These are phyloP conservation scores for Aspergillus arachidicola DNA, from an alignment of 2,329 filamentous ascomycete genomes.

Conservation along the genomic window DNA sequence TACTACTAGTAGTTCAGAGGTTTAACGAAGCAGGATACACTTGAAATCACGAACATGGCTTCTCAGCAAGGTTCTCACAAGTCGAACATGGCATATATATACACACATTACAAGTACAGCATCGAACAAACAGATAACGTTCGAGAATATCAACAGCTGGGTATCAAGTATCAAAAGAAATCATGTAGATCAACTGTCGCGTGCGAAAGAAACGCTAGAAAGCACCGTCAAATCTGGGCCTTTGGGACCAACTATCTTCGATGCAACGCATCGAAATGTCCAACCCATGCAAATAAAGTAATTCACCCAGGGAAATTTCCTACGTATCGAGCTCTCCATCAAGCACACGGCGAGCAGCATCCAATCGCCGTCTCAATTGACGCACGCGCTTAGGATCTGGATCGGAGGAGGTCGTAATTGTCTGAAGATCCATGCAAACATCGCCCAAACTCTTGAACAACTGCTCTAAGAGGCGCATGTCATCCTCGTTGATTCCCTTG, in stretches of 20 bases:
- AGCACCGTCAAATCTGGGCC: constrained; percentile 2
- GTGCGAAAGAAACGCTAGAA: neutral
- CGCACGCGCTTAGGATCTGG: constrained; percentile 58
- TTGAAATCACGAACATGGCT: neutral
- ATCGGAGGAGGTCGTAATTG: constrained; percentile 54
- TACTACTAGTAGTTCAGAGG: neutral
- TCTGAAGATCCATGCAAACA: constrained; percentile 55
- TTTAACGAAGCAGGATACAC: neutral
- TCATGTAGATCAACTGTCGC: constrained; percentile 2
- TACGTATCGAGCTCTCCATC: constrained; percentile 62
- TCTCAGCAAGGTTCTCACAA: neutral
- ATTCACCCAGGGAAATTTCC: constrained; percentile 1
- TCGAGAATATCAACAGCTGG: constrained; percentile 14
- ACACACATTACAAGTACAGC: neutral
- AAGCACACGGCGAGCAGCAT: constrained; percentile 71
- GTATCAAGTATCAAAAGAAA: constrained; percentile 16
- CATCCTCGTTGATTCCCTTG: constrained; percentile 52
- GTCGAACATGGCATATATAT: constrained; percentile 1
- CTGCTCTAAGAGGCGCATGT: constrained; percentile 59
- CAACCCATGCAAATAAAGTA: constrained; percentile 4
- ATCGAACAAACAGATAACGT: constrained; percentile 1
- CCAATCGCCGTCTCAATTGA: constrained; percentile 70
- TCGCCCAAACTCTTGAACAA: constrained; percentile 54
- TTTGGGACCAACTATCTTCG: neutral
- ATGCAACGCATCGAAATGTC: neutral